A percentile compares a stretch with the other conserved stretches of the same genome.
Evolutionary conservation across 225 moss, liverwort and hornwort species (phyloP).

Genomic region (Bryum argenteum): DNA sequence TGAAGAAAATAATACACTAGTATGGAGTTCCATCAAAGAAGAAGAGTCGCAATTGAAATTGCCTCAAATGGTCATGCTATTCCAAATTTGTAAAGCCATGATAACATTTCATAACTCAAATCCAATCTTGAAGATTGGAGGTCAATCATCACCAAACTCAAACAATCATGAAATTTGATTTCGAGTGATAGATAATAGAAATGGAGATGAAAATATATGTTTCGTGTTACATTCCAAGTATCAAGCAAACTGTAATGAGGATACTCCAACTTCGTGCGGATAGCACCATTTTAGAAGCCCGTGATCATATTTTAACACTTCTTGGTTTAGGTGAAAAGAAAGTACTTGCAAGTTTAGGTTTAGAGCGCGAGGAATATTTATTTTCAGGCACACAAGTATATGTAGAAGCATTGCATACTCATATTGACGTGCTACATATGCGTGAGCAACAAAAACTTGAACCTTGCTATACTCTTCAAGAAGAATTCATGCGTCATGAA

Average conservation of each 20-base stretch:
- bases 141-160: neutral
- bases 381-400: slow-evolving; percentile 55
- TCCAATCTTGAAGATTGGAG: neutral
- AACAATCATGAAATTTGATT: accelerated
- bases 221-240: slow-evolving; percentile 53
- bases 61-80: neutral
- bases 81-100: neutral
- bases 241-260: slow-evolving; percentile 51
- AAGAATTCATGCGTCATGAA: slow-evolving; percentile 55
- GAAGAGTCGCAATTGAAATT: neutral
- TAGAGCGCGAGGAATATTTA: slow-evolving; percentile 49
- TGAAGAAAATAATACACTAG: too few relatives aligned
- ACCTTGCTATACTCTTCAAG: slow-evolving; percentile 58
- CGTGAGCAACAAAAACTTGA: slow-evolving; percentile 56
- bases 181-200: neutral
- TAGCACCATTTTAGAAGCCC: slow-evolving; percentile 51
- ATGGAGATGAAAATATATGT: slow-evolving; percentile 55
- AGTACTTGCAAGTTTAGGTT: slow-evolving; percentile 46
- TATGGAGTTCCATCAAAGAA: neutral
- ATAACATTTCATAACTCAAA: neutral
- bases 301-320: slow-evolving; percentile 50
- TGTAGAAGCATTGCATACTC: slow-evolving; percentile 50
- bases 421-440: slow-evolving; percentile 50
- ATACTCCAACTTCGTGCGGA: slow-evolving; percentile 45
- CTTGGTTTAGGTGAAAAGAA: slow-evolving; percentile 54